Base-by-base conservation (phyloP, 2,329 filamentous ascomycete species). In the Didymella pomorum region DNA sequence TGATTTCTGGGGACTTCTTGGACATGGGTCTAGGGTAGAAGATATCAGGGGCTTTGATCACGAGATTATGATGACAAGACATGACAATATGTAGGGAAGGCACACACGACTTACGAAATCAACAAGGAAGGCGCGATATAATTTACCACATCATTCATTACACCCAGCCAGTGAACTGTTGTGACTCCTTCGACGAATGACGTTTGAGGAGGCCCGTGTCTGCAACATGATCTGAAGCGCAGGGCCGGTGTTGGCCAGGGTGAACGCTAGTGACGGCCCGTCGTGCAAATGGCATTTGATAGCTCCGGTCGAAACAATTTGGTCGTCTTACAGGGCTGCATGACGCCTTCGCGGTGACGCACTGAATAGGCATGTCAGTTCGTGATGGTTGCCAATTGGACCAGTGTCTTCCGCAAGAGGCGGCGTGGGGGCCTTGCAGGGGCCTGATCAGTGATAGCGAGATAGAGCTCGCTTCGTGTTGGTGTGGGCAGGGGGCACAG, bases 191-290 rank as follows among this genome's bases (percentile, higher is more conserved):
- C 14, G 50, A 54, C 50, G 46, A 51, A 54, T 54, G 56, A 58
- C 45, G 46, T 51, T 50, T 41, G 50, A 10, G 23, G 26, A 33
- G 50, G 45, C 28, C 56, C 51, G 56, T 58, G 41, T 54, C 45
- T 53, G 44, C 45, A 18, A 58, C 50, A 33, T 44, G 45, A 49
- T 52, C 44, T 58, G 49, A 52, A 49, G 47, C 51, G 33, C 23
- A 59, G 50, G 51, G 45, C 50, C 45, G 51, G 46, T n/a, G 23
- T 31, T 23, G 31, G 51, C 21, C 47, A 58, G 39, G 56, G 45
- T 54, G 39, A 53, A 53, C 43, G 56, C 51, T 52, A 52, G 42
- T 44, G 48, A 42, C 52, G 42, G 51, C 39, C 51, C 52, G 57
- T 14, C 41, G 47, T 43, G 43, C 35, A 28, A 54, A 42, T 51